phyloP scores from a whole-genome alignment of 305 asterid species.

The Withania somnifera region DNA sequence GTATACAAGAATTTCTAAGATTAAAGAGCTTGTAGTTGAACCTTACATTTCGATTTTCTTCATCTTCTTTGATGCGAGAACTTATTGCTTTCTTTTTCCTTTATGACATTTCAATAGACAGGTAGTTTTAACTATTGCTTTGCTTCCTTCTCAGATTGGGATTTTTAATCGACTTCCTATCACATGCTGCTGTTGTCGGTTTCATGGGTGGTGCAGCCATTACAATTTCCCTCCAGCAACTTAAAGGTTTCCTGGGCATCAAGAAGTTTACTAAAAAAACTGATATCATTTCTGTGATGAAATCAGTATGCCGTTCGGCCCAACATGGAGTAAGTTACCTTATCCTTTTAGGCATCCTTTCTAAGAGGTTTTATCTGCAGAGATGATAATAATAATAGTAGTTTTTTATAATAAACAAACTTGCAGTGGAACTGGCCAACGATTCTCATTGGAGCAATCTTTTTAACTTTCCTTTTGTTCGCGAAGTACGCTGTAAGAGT shows the following conservation, averaged over 20 bases:
- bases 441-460: slow-evolving; percentile 9
- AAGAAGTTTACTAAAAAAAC: slow-evolving; percentile 28
- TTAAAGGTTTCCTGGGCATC: slow-evolving; percentile 32
- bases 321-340: slow-evolving; percentile 28
- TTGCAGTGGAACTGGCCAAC: slow-evolving; percentile 52
- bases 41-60: neutral
- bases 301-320: slow-evolving; percentile 19
- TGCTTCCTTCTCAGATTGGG: slow-evolving; percentile 22
- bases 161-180: slow-evolving; percentile 31
- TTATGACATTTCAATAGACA: neutral
- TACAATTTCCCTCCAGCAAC: slow-evolving; percentile 36
- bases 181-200: slow-evolving; percentile 42
- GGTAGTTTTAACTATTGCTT: neutral
- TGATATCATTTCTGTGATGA: slow-evolving; percentile 35
- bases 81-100: neutral
- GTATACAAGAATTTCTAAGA: slow-evolving; percentile 6
- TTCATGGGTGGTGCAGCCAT: slow-evolving; percentile 39
- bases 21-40: neutral
- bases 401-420: too few species aligned
- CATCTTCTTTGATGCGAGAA: neutral
- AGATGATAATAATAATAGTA: neutral
- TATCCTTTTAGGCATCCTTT: neutral
- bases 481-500: slow-evolving; percentile 11
- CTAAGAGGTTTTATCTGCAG: neutral
- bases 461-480: slow-evolving; percentile 9